Conservation (phyloP, 2,329 filamentous ascomycete species). For the Penicillium sp. region DNA sequence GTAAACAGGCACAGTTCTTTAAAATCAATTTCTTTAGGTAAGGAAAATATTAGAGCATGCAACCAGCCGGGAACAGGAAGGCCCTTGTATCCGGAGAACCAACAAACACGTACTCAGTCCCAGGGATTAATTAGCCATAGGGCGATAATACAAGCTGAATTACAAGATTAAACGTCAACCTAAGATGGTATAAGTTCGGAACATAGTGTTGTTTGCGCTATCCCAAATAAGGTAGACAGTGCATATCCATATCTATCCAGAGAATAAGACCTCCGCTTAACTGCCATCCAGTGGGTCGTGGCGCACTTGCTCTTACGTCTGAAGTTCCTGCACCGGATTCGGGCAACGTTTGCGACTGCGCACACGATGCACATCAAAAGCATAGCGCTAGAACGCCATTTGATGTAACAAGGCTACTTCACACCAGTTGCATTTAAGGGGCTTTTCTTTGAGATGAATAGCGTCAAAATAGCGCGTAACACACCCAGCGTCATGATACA, state of each 20-base stretch:
- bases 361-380: slow-evolving; percentile 18
- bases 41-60: no score
- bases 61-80: no score
- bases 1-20: no score
- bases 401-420: slow-evolving; percentile 19
- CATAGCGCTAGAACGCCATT: slow-evolving; percentile 23
- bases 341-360: slow-evolving; percentile 18
- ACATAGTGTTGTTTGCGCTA: no score
- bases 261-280: neutral
- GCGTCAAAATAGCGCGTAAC: slow-evolving; percentile 22
- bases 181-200: no score
- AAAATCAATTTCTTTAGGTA: no score
- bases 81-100: no score
- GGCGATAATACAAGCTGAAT: no score
- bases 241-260: neutral
- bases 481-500: slow-evolving; percentile 18
- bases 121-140: no score
- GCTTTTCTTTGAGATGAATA: slow-evolving; percentile 19
- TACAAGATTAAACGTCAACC: no score
- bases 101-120: no score
- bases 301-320: slow-evolving; percentile 5
- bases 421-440: slow-evolving; percentile 18
- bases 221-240: slow-evolving; percentile 1
- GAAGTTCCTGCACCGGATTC: slow-evolving; percentile 9
- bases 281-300: neutral